Evolutionary conservation across 75 land plant species (phyloP).

Genomic region (Selaginella moellendorffii): DNA sequence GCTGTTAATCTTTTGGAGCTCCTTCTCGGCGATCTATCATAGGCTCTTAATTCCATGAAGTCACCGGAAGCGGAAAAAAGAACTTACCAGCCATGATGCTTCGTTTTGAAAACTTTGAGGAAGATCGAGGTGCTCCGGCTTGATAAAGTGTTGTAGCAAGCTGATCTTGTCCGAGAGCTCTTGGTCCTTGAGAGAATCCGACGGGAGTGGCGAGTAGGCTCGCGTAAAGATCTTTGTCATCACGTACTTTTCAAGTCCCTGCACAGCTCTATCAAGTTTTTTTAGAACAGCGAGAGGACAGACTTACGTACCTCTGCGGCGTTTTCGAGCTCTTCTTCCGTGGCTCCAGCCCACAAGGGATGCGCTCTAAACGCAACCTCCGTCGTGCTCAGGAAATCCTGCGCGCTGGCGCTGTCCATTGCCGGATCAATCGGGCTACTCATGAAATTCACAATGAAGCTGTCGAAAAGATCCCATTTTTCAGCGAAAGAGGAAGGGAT

Average conservation of each 20-base stretch:
- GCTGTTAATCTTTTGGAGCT: conserved; percentile 92
- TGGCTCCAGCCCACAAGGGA: conserved; percentile 69
- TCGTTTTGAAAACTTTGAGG: conserved; percentile 75
- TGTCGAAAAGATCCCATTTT: conserved; percentile 15
- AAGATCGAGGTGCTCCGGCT: conserved; percentile 92
- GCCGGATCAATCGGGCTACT: conserved; percentile 75
- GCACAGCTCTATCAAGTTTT: conserved; percentile 11
- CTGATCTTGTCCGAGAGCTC: conserved; percentile 64
- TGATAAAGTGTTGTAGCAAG: conserved; percentile 70
- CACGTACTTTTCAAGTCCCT: conserved; percentile 97
- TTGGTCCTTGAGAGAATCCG: conserved; percentile 62
- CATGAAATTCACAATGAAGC: conserved; percentile 71
- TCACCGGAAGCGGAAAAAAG: too few species aligned
- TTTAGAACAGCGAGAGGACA: not conserved
- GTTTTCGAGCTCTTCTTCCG: conserved; percentile 92
- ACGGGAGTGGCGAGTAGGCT: conserved; percentile 76
- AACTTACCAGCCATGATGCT: conserved; percentile 90
- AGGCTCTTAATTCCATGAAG: too few species aligned
- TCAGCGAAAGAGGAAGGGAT: not conserved
- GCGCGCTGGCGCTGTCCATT: conserved; percentile 73
- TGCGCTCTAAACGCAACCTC: conserved; percentile 75
- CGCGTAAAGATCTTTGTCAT: conserved; percentile 87
- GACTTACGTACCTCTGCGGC: conserved; percentile 65
- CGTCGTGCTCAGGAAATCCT: conserved; percentile 65
- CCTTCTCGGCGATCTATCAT: conserved; percentile 73